These are phyloP conservation scores for Phytophthora pisi DNA, from an alignment of 352 stramenopile species.

Conservation along the genomic window DNA sequence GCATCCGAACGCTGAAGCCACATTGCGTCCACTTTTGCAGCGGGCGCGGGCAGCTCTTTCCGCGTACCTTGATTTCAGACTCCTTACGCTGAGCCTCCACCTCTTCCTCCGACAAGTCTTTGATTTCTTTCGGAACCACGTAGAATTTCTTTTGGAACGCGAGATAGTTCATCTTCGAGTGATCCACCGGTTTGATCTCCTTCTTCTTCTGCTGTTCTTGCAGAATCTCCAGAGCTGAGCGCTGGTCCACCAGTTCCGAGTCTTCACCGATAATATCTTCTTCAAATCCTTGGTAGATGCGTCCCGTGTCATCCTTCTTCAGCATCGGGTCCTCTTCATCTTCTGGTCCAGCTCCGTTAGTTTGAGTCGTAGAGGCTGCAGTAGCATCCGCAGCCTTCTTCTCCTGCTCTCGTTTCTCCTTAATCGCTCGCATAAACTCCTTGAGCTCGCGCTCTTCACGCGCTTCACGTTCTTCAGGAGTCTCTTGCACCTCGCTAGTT, in stretches of 20 bases:
- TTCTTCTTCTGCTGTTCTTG: constrained; percentile 93
- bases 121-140: constrained; percentile 95
- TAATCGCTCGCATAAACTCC: constrained; percentile 88
- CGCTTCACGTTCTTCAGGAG: constrained; percentile 65
- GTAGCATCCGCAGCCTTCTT: constrained; percentile 13
- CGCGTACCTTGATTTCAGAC: constrained; percentile 97
- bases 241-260: constrained; percentile 69
- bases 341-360: constrained; percentile 7
- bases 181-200: constrained; percentile 96
- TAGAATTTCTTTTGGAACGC: constrained; percentile 99
- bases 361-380: constrained; percentile 1
- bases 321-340: constrained; percentile 20
- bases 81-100: constrained; percentile 80
- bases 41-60: constrained; percentile 95
- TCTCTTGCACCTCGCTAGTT: constrained; percentile 41
- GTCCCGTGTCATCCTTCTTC: constrained; percentile 73
- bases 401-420: constrained; percentile 69
- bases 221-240: constrained; percentile 90
- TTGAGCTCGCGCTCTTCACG: constrained; percentile 82
- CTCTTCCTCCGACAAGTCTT: constrained; percentile 88
- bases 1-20: constrained; percentile 96
- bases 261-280: constrained; percentile 88
- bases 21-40: constrained; percentile 97
- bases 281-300: constrained; percentile 86
- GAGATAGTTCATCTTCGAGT: constrained; percentile 96